These are phyloP conservation scores for Populus hybrid DNA, from an alignment of 441 rosid species.

Conservation along the genomic window DNA sequence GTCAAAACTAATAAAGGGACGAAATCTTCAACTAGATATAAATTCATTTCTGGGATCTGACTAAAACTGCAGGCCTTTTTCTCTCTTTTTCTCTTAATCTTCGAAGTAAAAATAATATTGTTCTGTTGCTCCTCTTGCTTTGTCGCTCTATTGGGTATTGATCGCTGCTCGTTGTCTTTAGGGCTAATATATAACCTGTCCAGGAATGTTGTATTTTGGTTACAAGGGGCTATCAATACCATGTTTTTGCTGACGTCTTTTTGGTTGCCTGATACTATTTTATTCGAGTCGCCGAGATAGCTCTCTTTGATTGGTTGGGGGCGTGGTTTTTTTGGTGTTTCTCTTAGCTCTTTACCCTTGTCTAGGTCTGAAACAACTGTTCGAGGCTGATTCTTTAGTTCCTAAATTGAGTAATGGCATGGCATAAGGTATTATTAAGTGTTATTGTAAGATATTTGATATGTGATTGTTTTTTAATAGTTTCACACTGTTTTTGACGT, in stretches of 20 bases:
- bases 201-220: conserved; percentile 16
- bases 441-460: too few relatives aligned
- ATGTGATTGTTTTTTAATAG: too few relatives aligned
- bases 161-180: conserved; percentile 10
- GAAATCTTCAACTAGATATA: conserved; percentile 22
- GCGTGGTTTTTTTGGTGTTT: background rate
- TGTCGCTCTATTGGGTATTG: conserved; percentile 30
- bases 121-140: background rate
- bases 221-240: background rate
- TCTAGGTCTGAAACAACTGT: conserved; percentile 20
- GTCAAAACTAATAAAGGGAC: conserved; percentile 37
- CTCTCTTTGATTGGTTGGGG: background rate
- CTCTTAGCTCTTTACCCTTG: conserved; percentile 11
- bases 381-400: conserved; percentile 27
- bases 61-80: conserved; percentile 11
- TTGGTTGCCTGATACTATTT: conserved; percentile 10
- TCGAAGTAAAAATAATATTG: background rate
- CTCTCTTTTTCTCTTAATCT: conserved; percentile 1
- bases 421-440: background rate
- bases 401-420: conserved; percentile 38
- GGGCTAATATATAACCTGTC: background rate
- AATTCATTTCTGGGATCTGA: conserved; percentile 24
- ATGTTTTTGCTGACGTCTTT: conserved; percentile 1
- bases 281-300: background rate
- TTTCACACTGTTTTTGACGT: too few relatives aligned